A percentile compares a stretch with the other conserved stretches of the same genome.
phyloP scores from a whole-genome alignment of 208 protist species.

The Trypanosoma caninum region DNA sequence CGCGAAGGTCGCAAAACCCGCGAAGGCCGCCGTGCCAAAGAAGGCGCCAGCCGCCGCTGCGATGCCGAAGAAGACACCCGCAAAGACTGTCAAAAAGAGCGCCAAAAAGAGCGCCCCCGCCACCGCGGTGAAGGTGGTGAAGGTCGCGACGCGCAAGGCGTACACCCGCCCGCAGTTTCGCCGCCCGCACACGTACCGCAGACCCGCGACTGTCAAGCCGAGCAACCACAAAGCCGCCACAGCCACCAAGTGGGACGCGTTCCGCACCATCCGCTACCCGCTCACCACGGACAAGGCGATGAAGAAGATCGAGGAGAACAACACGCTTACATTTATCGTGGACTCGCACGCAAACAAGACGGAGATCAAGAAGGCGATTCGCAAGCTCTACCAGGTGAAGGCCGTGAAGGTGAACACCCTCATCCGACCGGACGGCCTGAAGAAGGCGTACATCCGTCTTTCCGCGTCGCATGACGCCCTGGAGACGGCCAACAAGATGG shows the following conservation, averaged over 20 bases:
- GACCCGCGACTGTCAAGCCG: conserved; percentile 86
- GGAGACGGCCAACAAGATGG: conserved; percentile 98
- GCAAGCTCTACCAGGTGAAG: conserved; percentile 98
- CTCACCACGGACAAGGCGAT: conserved; percentile 98
- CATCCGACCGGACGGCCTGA: conserved; percentile 97
- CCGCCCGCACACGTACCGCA: conserved; percentile 95
- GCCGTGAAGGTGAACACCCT: conserved; percentile 98
- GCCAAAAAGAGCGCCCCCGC: conserved; percentile 23
- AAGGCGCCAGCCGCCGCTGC: not conserved
- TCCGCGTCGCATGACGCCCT: conserved; percentile 94
- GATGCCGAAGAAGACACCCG: conserved; percentile 40
- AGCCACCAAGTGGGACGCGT: conserved; percentile 80
- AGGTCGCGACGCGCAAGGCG: conserved; percentile 92
- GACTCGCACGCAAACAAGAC: conserved; percentile 97
- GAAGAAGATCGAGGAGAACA: conserved; percentile 99
- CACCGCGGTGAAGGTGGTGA: conserved; percentile 75
- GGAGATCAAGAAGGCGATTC: conserved; percentile 98
- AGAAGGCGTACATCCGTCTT: conserved; percentile 99
- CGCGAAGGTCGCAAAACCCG: not conserved
- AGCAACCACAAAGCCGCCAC: conserved; percentile 87
- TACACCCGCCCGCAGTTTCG: conserved; percentile 96
- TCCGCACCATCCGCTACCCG: conserved; percentile 96
- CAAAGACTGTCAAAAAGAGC: conserved; percentile 28
- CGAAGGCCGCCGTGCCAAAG: not conserved
- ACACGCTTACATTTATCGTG: conserved; percentile 99